Base-by-base conservation (phyloP, 116 monocot species). In the Cymodocea nodosa region DNA sequence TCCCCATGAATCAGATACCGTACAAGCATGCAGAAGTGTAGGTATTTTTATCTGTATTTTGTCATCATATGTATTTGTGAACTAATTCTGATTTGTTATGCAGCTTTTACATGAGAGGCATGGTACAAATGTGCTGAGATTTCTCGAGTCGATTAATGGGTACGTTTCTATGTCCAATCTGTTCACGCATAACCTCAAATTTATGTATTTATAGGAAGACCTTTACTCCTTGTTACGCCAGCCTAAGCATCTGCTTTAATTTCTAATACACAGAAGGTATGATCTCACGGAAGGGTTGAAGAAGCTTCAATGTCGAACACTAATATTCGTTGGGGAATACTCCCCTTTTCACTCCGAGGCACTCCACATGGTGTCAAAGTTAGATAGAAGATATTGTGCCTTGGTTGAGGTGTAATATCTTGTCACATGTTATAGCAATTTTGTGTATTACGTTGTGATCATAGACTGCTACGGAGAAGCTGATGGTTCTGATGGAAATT, bases 1-100 rank as follows among this genome's bases (percentile, higher is more conserved):
- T 22, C 52, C 54, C 23, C 71, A 65, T 53, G 79, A 86, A 55
- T 86, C 86, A 51, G 74, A 82, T 51, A 72, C 75, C 64, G 76
- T 82, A 36, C 74, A 80, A 56, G 77, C 82, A 22, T 86, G 86
- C 44, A 74, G 77, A 82, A 79, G 74, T 68, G 86, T 85, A 24
- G 78, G 81, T 73, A 35, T 36, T 59, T 73, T 14, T 37, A 40
- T 24, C 15, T 44, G 36, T 36, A 17, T 10, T 17, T 35, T 12
- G 11, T 3, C 20, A 4, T 44, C 17, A 15, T 22, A 50, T 52
- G 8, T 53, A 7, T 20, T 62, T 60, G 16, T 53, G 16, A 36
- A 34, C 1, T 18, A 35, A 36, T 54, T 15, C 50, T 30, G 5
- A 65, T 56, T 50, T 68, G 37, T 37, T 63, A 13, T 64, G 60